phyloP scores from a whole-genome alignment of 371 early-diverging fungal genomes.

The Lichtheimia ornata region DNA sequence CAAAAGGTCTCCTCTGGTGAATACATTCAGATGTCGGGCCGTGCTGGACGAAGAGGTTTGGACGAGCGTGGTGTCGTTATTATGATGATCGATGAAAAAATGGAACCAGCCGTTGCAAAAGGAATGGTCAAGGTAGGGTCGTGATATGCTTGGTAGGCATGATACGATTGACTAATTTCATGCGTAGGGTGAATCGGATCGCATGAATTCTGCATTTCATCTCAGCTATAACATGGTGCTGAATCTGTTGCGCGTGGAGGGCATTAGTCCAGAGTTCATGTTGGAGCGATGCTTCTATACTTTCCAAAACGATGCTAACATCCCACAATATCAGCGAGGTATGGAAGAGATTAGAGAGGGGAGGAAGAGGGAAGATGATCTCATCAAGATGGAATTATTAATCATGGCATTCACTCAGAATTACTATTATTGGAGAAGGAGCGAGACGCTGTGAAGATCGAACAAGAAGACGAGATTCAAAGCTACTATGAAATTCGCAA shows the following conservation, averaged over 20 bases:
- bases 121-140: constrained; percentile 81
- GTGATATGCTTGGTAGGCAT: not conserved
- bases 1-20: constrained; percentile 82
- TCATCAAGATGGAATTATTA: not conserved
- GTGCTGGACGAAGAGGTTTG: constrained; percentile 97
- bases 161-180: too few relatives aligned
- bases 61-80: constrained; percentile 99
- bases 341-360: not conserved
- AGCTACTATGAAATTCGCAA: constrained; percentile 78
- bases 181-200: constrained; percentile 81
- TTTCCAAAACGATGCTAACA: constrained; percentile 87
- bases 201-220: constrained; percentile 97
- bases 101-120: constrained; percentile 93
- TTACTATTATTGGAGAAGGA: constrained; percentile 61
- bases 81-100: constrained; percentile 95
- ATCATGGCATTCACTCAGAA: constrained; percentile 17
- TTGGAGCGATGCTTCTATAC: constrained; percentile 96
- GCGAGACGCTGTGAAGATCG: constrained; percentile 57
- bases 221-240: constrained; percentile 99
- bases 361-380: too few relatives aligned
- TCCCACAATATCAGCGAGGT: constrained; percentile 78
- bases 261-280: constrained; percentile 94
- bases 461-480: constrained; percentile 69
- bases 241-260: constrained; percentile 98
- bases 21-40: constrained; percentile 99